Percentiles rank a stretch among this genome's conserved stretches.
Conservation (phyloP, 169 alveolate species). For the Amoebophrya sp. region DNA sequence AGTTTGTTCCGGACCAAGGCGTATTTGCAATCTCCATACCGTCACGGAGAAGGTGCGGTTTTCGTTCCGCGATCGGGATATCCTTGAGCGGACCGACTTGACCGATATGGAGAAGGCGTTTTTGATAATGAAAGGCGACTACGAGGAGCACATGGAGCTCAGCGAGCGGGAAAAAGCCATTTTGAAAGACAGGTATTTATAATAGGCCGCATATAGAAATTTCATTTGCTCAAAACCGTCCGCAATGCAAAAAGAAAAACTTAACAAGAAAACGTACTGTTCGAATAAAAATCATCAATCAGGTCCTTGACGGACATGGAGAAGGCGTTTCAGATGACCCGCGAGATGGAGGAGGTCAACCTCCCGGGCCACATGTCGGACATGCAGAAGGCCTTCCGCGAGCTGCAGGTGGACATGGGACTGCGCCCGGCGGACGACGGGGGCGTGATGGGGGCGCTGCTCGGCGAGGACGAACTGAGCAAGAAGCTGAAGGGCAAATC, state of each 20-base stretch:
- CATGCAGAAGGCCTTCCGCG: background rate
- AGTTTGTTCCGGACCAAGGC: too few relatives aligned
- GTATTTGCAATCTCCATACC: too few relatives aligned
- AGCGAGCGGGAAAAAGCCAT: background rate
- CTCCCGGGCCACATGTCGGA: background rate
- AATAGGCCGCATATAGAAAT: too few relatives aligned
- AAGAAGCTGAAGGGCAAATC: too few relatives aligned
- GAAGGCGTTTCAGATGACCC: background rate
- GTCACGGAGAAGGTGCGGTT: background rate
- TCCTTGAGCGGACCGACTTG: background rate
- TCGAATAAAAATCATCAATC: too few relatives aligned
- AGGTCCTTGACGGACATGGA: background rate
- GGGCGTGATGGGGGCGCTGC: too few relatives aligned
- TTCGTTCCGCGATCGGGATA: background rate
- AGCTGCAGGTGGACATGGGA: background rate
- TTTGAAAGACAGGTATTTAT: background rate
- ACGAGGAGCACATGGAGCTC: background rate
- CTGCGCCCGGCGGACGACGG: too few relatives aligned
- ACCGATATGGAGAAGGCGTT: constrained; percentile 16
- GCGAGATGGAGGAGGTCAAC: background rate
- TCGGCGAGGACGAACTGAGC: too few relatives aligned
- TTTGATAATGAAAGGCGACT: background rate
- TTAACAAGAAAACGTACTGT: too few relatives aligned
- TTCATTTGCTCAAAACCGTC: too few relatives aligned
- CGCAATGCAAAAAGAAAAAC: too few relatives aligned